Base-by-base conservation (phyloP, 305 asterid genomes). In the Striga hermonthica region DNA sequence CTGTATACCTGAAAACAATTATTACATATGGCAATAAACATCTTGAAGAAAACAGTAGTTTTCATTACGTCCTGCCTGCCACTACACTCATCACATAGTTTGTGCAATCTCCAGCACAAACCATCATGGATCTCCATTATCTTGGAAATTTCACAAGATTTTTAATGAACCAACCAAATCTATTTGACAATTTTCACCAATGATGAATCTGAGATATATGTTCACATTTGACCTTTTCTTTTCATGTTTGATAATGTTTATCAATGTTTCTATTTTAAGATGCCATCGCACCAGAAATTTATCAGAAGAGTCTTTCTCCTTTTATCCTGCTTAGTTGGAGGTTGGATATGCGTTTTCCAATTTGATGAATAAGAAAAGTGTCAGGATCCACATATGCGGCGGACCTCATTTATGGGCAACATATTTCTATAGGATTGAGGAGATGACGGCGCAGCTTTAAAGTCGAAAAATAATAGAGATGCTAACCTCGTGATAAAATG, bases 1-100 rank as follows among this genome's bases (percentile, higher is more conserved):
- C 99, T 49, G 99, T 90, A 80, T 82, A 85, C 88, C 97, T 93
- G 93, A 74, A 74, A 77, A 78, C 48, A 72, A 72, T 41, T 61
- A 66, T 63, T 61, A 15, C 35, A 57, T 45, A 44, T 50, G 53
- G 69, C 53, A 64, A 60, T 35, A 69, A 66, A 69, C 39, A 39
- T 41, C 12, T 57, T 50, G 75, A 67, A 76, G 48, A 44, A 28
- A 8, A 67, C 38, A 52, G 38, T 50, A 58, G 39, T 34, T 62
- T 40, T 15, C 52, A 64, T 14, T 14, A 67, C 7, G 43, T 70
- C 31, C 47, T 57, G 54, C 64, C 10, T 4, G 57, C 15, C 10
- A 12, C 9, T 68, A 12, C 9, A 68, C 48, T 63, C 9, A 8
- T 34, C 65, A 7, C 31, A 36, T 57, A 13, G 44, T 59, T 13